Percentiles rank a stretch among this genome's conserved stretches.
Evolutionary conservation across 176 grass and related monocot species (phyloP).

Genomic region (Oryza nivara): DNA sequence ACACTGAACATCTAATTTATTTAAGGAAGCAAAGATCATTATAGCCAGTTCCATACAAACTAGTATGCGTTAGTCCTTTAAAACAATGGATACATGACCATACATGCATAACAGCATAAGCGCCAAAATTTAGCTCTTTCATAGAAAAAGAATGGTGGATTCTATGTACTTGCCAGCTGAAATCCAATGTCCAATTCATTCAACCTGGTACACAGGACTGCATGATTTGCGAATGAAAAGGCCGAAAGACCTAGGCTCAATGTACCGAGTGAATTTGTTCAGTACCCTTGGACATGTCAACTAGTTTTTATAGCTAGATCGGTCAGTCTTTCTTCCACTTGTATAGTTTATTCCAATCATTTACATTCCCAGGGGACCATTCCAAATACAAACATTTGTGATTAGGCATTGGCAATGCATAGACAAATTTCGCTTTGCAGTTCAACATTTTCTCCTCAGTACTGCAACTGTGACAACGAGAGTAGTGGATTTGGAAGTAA

Average conservation of each 20-base stretch:
- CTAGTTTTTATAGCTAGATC: not conserved
- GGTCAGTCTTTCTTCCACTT: not conserved
- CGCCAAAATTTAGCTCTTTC: not conserved
- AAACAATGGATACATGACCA: not conserved
- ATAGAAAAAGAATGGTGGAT: not conserved
- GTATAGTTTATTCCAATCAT: not conserved
- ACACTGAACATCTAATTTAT: not conserved
- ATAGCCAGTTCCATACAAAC: not conserved
- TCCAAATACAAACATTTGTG: not conserved
- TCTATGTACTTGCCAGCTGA: not conserved
- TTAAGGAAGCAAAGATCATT: slow-evolving; percentile 7
- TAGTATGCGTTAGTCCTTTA: not conserved
- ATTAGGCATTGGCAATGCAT: not conserved
- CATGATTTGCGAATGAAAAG: slow-evolving; percentile 15
- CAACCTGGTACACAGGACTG: not conserved
- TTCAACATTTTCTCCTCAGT: not conserved
- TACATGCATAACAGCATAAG: not conserved
- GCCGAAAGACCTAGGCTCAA: not conserved
- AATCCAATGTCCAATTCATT: not conserved
- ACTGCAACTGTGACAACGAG: too few species aligned
- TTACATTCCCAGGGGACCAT: not conserved
- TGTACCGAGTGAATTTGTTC: not conserved
- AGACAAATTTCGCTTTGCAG: not conserved
- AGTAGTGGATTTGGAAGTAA: too few species aligned
- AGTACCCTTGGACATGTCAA: not conserved